These are phyloP conservation scores for Cyberlindnera mrakii DNA, from an alignment of 805 yeast species.

Conservation along the genomic window DNA sequence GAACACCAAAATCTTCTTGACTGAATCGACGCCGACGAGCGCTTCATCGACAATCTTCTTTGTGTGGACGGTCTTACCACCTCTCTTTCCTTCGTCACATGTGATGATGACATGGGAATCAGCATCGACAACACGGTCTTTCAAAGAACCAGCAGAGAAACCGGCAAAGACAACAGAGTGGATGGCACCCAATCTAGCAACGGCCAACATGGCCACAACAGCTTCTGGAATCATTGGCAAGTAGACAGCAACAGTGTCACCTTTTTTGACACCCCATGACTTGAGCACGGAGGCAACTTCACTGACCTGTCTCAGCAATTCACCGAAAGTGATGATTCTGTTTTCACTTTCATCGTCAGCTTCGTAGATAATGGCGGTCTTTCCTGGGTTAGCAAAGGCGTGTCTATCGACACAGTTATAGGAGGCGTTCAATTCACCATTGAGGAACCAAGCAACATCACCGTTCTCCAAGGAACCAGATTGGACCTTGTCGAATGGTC, in stretches of 20 bases:
- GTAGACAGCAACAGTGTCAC: constrained; percentile 95
- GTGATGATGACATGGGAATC: constrained; percentile 83
- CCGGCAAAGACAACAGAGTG: constrained; percentile 98
- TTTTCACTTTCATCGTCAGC: constrained; percentile 85
- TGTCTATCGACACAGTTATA: constrained; percentile 95
- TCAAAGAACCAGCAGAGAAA: constrained; percentile 86
- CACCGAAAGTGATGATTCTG: constrained; percentile 73
- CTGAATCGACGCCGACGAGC: constrained; percentile 61
- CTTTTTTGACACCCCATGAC: constrained; percentile 83
- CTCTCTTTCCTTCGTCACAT: constrained; percentile 92
- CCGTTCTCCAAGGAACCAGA: constrained; percentile 64
- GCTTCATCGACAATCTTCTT: constrained; percentile 96
- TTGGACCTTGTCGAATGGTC: constrained; percentile 55
- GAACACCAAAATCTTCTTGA: constrained; percentile 79
- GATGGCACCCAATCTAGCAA: constrained; percentile 89
- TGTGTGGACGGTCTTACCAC: constrained; percentile 88
- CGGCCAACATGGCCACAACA: constrained; percentile 86
- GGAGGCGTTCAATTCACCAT: constrained; percentile 88
- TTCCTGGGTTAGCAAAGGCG: constrained; percentile 82
- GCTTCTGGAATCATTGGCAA: constrained; percentile 99
- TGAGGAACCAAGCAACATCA: constrained; percentile 89
- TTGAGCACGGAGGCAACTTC: constrained; percentile 80
- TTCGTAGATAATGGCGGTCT: constrained; percentile 82
- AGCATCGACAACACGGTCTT: constrained; percentile 88
- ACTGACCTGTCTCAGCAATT: constrained; percentile 77